Evolutionary conservation across 202 grass and related monocot genomes (phyloP), one percentile per base, ranked within the genome.

Genomic region (Panicum virgatum): DNA sequence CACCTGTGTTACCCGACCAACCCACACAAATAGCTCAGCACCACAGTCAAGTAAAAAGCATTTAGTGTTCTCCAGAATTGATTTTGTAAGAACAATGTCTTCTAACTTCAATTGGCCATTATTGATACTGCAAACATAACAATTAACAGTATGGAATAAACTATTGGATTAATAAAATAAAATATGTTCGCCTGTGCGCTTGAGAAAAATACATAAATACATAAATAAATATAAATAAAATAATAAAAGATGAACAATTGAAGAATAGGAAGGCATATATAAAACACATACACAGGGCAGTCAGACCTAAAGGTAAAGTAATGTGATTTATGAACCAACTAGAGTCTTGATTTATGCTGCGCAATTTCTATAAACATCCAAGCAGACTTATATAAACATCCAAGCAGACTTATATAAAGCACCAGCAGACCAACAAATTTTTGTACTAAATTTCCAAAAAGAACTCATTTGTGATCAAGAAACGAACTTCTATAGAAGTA

Each of bases 11-110:
- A 91, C 76, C 29, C 91, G 87, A 58, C 96, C 96, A 84, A 93
- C 89, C 96, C 96, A 98, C 79, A 93, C 71, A 90, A 91, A 96
- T 66, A 98, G 75, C 50, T 98, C 92, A 52, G 92, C 77, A 42
- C 90, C 96, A 67, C 89, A 98, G 77, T 98, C 95, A 79, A 98
- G 83, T 81, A 98, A 88, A 88, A 94, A 94, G 47, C 95, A 97
- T 82, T 94, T 93, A 62, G 87, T 93, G 62, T 85, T 94, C 76
- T 91, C 92, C 59, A 98, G 76, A 81, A 89, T 51, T 87, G 90
- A 88, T 86, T 94, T 93, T 86, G 86, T 74, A 80, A 94, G 76
- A 66, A 65, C 63, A 45, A 10, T 56, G 63, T 89, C 90, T 77
- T 93, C 92, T 73, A 86, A 83, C 26, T 83, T 98, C 61, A 93